Evolutionary conservation across 1,139 yeast species (phyloP).

Genomic region (Blastobotrys ciferrii): DNA sequence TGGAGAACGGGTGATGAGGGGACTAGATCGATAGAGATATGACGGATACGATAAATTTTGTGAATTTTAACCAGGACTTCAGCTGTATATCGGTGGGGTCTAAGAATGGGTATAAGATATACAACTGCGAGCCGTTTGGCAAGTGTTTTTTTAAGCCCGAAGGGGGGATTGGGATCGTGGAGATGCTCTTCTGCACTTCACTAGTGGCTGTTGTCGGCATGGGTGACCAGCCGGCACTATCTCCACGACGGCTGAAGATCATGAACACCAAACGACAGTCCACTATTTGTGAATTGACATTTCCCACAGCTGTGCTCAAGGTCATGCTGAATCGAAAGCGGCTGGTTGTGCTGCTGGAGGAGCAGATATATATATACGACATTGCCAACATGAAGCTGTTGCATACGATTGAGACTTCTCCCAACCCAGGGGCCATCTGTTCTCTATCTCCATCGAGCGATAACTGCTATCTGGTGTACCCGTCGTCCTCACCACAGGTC

Average conservation of each 20-base stretch:
- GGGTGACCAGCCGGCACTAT: conserved; percentile 76
- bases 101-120: conserved; percentile 73
- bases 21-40: neutral
- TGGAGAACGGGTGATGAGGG: too few relatives aligned
- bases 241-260: conserved; percentile 78
- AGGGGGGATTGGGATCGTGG: conserved; percentile 57
- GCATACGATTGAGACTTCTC: conserved; percentile 82
- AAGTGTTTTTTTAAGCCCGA: conserved; percentile 59
- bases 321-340: conserved; percentile 76
- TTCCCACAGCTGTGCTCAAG: conserved; percentile 76
- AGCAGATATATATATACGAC: conserved; percentile 87
- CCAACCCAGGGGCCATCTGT: conserved; percentile 55
- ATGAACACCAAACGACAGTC: conserved; percentile 72
- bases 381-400: conserved; percentile 81
- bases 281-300: conserved; percentile 81
- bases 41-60: conserved; percentile 44
- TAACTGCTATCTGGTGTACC: conserved; percentile 75
- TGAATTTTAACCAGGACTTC: conserved; percentile 88
- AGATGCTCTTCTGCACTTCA: conserved; percentile 89
- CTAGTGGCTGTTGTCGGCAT: conserved; percentile 82
- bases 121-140: conserved; percentile 88
- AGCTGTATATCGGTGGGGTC: conserved; percentile 84
- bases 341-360: conserved; percentile 73
- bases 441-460: conserved; percentile 62
- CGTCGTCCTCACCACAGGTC: conserved; percentile 61